phyloP scores from a whole-genome alignment of 352 stramenopile species.

The Paralagenidium karlingii region DNA sequence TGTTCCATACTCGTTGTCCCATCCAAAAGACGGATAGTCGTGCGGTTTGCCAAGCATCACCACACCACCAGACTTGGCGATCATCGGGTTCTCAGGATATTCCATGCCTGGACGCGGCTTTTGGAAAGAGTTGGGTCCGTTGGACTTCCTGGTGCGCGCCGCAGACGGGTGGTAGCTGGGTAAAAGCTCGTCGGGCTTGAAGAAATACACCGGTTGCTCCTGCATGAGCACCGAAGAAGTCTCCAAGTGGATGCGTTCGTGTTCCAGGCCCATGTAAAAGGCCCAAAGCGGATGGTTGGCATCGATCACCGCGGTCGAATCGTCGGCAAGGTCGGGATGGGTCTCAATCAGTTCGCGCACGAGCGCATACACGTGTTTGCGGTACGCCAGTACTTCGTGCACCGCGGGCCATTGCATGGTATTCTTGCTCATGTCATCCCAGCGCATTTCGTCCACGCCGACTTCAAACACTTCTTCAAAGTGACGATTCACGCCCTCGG shows the following conservation, averaged over 20 bases:
- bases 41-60: conserved; percentile 86
- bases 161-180: conserved; percentile 74
- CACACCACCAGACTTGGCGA: conserved; percentile 45
- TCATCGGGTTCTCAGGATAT: conserved; percentile 84
- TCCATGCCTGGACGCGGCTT: conserved; percentile 62
- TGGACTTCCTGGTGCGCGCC: conserved; percentile 9
- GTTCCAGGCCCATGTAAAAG: conserved; percentile 91
- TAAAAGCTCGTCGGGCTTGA: conserved; percentile 74
- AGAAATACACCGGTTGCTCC: conserved; percentile 85
- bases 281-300: conserved; percentile 86
- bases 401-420: conserved; percentile 90
- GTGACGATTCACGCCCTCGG: conserved; percentile 82
- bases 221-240: conserved; percentile 94
- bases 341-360: conserved; percentile 82
- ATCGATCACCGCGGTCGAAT: conserved; percentile 64
- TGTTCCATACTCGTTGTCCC: conserved; percentile 97
- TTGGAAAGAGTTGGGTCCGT: conserved; percentile 15
- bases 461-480: conserved; percentile 96
- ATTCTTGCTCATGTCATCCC: conserved; percentile 98
- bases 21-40: conserved; percentile 91
- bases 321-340: conserved; percentile 71
- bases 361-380: conserved; percentile 83
- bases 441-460: conserved; percentile 97
- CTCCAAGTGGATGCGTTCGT: conserved; percentile 96
- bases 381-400: conserved; percentile 86